Evolutionary conservation across 2,329 filamentous ascomycete genomes (phyloP), one percentile per base, ranked within the genome.

Genomic region (Cordyceps tenuipes): DNA sequence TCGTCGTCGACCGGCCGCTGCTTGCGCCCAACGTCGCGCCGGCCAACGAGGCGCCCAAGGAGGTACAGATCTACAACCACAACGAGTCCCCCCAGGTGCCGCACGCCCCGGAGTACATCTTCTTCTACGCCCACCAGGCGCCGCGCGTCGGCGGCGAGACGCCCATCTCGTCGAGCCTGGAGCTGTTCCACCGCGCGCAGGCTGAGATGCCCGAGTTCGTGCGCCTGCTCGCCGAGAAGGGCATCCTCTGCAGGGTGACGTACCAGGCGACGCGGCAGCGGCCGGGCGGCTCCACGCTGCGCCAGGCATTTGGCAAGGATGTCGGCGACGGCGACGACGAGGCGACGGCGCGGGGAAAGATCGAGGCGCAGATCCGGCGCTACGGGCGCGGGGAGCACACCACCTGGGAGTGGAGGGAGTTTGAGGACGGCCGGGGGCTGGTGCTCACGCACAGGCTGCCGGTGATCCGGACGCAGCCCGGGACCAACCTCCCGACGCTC

Each of bases 31-130:
- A 56, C 43, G 53, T 56, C n/a, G 53, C 53, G 5, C 77, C 77
- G 0, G 78, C 78, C 4, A 81, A 79, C 59, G 76, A 79, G 65
- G 71, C 76, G 2, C 76, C 77, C 1, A 77, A 77, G 63, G 72
- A 77, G 53, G 75, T 78, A 1, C 68, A 75, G 8, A 79, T 80
- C 46, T 79, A 79, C 65, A 79, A 73, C 63, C 78, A 80, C 67
- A 81, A 80, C 62, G 78, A 81, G 63, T 79, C 76, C 0, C 75
- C 76, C 0, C 77, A 79, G 62, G 77, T 79, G 0, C 78, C 78
- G 1, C 78, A 80, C 61, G 76, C 77, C 0, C 78, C 78, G 0
- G 78, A 77, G 62, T 80, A 80, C 61, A 75, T 80, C 53, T 79
- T 80, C 65, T 79, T 80, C 68, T 79, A 79, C 51, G 66, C 70